Percentiles rank a stretch among this genome's conserved stretches.
Conservation (phyloP, 306 rosid genomes). For the Oemleria cerasiformis region DNA sequence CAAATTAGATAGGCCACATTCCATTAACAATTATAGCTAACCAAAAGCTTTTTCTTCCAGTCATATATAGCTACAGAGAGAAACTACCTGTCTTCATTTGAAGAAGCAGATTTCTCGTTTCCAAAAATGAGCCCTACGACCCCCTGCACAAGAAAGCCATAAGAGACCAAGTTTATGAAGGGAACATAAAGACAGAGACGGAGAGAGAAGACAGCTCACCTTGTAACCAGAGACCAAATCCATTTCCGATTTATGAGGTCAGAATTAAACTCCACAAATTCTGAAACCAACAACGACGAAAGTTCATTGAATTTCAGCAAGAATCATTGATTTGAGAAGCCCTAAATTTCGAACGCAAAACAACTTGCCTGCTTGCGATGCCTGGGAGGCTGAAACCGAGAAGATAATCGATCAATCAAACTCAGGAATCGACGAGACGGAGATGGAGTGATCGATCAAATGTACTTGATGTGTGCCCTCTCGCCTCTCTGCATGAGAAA, state of each 20-base stretch:
- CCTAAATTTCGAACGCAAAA: background rate
- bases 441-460: slow-evolving; percentile 8
- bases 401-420: background rate
- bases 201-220: slow-evolving; percentile 36
- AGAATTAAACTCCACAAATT: slow-evolving; percentile 20
- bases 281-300: slow-evolving; percentile 13
- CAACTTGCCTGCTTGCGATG: background rate
- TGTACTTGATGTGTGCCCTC: background rate
- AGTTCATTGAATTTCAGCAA: background rate
- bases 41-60: too few species aligned
- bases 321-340: background rate
- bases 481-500: too few species aligned
- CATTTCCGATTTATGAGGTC: slow-evolving; percentile 44
- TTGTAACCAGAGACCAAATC: slow-evolving; percentile 96
- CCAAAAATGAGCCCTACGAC: slow-evolving; percentile 91
- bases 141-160: slow-evolving; percentile 44
- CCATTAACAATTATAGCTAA: background rate
- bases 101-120: slow-evolving; percentile 65
- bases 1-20: background rate
- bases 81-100: slow-evolving; percentile 75
- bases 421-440: background rate
- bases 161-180: background rate
- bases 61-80: background rate
- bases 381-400: background rate
- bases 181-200: background rate